Base-by-base conservation (phyloP, 169 alveolate species). In the Theileria orientalis region DNA sequence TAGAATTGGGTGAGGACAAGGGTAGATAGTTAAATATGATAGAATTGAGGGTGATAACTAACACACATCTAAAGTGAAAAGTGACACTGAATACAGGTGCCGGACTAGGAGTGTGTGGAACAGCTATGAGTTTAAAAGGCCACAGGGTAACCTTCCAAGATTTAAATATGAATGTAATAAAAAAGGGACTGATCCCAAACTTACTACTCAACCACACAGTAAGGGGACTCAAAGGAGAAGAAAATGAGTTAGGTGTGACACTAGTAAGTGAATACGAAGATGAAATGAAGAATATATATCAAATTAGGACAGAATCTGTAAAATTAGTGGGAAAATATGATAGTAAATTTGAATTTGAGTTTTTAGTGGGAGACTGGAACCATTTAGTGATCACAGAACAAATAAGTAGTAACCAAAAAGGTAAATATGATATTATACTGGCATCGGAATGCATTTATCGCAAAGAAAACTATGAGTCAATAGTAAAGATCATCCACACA, bases 381-480 rank as follows among this genome's bases (percentile, higher is more conserved):
- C 29, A 62, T 29, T 62, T 75, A 8, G 14, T 21, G 9, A 42
- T 42, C 0, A 3, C 44, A 6, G 52, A 19, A n/a, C 13, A 66
- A n/a, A 21, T 77, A n/a, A n/a, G 54, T 30, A 13, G 19, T 13
- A 16, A 13, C 11, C 3, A 42, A 0, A 32, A 27, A 23, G 11
- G 37, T n/a, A 25, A 42, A 37, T 79, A 69, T 32, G 68, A 52
- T 33, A 16, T 73, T 8, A 74, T 82, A 11, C 42, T 82, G 8
- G 77, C 89, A 7, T 49, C 79, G 27, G 89, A 82, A 27, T 73
- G 85, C 67, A 59, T 74, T 13, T 82, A 82, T 47, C 60, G 89
- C 32, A 66, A 71, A 23, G 85, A 82, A 47, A 40, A 54, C 49
- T 82, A 74, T 47, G 62, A 42, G 3, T 41, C 77, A 0, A 64